Percentiles rank a stretch among this genome's conserved stretches.
Evolutionary conservation across 1,284 basidiomycete genomes (phyloP).

Genomic region (Polyporus tsugae): DNA sequence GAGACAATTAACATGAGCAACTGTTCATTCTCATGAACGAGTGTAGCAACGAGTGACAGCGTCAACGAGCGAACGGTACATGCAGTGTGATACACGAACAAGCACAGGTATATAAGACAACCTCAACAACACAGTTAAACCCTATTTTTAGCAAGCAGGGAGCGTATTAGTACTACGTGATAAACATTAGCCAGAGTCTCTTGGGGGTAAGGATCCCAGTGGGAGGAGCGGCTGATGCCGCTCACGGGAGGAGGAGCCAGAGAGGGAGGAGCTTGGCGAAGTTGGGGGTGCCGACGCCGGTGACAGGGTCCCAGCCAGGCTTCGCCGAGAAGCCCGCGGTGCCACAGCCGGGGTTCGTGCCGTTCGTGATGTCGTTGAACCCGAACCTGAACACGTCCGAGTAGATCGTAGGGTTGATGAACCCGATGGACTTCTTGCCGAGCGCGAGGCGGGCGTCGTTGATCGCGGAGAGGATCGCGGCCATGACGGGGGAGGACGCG

Average conservation of each 20-base stretch:
- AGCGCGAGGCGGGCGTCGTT: slow-evolving; percentile 61
- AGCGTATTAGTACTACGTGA: background rate
- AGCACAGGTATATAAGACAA: slow-evolving; percentile 1
- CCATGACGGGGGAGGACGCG: slow-evolving; percentile 42
- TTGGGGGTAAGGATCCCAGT: too few species aligned
- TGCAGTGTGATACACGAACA: background rate
- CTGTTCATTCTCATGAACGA: background rate
- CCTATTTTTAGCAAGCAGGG: background rate
- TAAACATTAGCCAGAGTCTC: background rate
- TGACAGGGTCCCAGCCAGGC: slow-evolving; percentile 65
- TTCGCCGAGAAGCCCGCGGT: slow-evolving; percentile 53
- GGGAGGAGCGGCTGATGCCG: background rate
- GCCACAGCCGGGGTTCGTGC: slow-evolving; percentile 53
- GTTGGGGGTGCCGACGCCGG: slow-evolving; percentile 43
- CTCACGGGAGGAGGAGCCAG: slow-evolving; percentile 28
- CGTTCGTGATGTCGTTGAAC: slow-evolving; percentile 57
- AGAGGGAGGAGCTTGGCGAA: slow-evolving; percentile 32
- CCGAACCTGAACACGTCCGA: slow-evolving; percentile 45
- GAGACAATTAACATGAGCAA: background rate
- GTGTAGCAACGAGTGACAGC: background rate
- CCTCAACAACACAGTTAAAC: background rate
- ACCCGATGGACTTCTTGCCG: slow-evolving; percentile 56
- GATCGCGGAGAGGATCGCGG: slow-evolving; percentile 61
- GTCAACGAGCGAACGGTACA: slow-evolving; percentile 5
- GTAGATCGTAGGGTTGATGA: slow-evolving; percentile 46